Evolutionary conservation across 768 basidiomycete species (phyloP).

Genomic region (Lenzites betulinus): DNA sequence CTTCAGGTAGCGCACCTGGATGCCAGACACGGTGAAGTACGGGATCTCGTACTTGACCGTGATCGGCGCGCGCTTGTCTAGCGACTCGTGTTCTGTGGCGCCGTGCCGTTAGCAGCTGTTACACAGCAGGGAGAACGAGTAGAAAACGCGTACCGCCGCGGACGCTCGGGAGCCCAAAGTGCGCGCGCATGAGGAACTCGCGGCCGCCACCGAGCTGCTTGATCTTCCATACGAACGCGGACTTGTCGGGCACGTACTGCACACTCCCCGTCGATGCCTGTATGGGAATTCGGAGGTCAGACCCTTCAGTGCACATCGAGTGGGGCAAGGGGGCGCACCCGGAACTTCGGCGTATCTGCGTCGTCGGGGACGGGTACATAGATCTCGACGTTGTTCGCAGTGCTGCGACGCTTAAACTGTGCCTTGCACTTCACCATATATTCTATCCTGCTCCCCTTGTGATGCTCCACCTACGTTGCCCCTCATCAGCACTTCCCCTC

Average conservation of each 20-base stretch:
- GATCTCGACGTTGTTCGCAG: conserved; percentile 98
- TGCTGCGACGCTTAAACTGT: conserved; percentile 95
- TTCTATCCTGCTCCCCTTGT: conserved; percentile 90
- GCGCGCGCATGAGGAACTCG: conserved; percentile 97
- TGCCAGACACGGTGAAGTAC: conserved; percentile 96
- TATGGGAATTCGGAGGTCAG: not conserved
- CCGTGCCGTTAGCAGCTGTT: not conserved
- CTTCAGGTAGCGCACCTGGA: conserved; percentile 97
- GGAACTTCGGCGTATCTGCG: conserved; percentile 96
- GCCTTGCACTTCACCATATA: conserved; percentile 96
- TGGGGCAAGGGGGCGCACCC: conserved; percentile 50
- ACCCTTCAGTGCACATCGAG: not conserved
- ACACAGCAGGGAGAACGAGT: not conserved
- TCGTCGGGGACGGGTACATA: conserved; percentile 99
- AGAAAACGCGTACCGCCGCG: conserved; percentile 69
- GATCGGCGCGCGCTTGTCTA: conserved; percentile 91
- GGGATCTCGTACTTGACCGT: conserved; percentile 98
- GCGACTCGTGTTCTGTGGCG: conserved; percentile 57
- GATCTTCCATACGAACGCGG: conserved; percentile 99
- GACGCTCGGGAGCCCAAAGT: conserved; percentile 95
- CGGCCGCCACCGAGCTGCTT: conserved; percentile 95
- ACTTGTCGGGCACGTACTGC: conserved; percentile 97
- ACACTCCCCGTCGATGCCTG: conserved; percentile 95
- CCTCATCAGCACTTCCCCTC: not conserved
- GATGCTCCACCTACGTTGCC: conserved; percentile 58